Conservation (phyloP, 1,284 basidiomycete species). For the Trametes sp. region DNA sequence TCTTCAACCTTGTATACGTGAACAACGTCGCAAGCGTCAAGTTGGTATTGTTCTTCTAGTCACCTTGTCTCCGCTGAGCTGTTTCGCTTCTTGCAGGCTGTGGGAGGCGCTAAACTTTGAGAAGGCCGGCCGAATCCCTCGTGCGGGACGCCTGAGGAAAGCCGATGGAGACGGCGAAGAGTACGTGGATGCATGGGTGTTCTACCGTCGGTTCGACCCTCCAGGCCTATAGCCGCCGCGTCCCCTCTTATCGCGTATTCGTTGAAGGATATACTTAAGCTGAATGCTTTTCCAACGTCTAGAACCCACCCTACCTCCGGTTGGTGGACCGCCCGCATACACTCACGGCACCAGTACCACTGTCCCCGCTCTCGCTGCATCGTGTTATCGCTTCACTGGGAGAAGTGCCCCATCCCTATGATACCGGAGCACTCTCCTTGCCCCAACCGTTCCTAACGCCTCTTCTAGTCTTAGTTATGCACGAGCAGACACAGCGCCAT, state of each 20-base stretch:
- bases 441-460: neutral
- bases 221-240: constrained; percentile 11
- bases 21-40: constrained; percentile 78
- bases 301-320: neutral
- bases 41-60: constrained; percentile 42
- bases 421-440: constrained; percentile 4
- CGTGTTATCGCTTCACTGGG: neutral
- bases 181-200: constrained; percentile 88
- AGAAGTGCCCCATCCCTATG: neutral
- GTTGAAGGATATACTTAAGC: neutral
- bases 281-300: neutral
- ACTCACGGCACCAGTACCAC: neutral
- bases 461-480: neutral
- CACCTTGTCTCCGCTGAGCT: neutral
- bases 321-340: neutral
- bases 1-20: constrained; percentile 94
- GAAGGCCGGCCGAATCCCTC: constrained; percentile 85
- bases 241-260: neutral
- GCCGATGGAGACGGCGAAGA: constrained; percentile 78
- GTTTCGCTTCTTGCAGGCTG: constrained; percentile 53
- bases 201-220: constrained; percentile 79
- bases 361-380: neutral
- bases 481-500: constrained; percentile 1
- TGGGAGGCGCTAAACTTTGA: constrained; percentile 91
- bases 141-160: constrained; percentile 80